Base-by-base conservation (phyloP, 2,329 filamentous ascomycete species). In the Seiridium unicorne region DNA sequence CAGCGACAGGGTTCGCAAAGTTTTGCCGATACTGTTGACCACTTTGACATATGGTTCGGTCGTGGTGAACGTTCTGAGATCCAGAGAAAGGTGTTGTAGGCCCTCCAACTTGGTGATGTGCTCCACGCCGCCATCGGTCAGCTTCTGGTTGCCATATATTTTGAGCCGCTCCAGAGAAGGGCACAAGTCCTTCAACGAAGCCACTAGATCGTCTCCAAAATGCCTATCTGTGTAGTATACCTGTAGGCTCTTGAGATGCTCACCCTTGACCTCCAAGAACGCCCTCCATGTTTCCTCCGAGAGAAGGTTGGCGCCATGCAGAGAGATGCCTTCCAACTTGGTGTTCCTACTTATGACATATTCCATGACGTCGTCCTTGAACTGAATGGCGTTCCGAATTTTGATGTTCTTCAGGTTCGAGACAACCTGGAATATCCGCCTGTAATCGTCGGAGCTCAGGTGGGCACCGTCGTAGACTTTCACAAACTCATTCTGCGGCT, bases 251-350 rank as follows among this genome's bases (percentile, higher is more conserved):
- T 87, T 84, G 10, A 97, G 80, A 31, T 82, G 74, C 7, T 77
- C 67, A 9, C 93, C 93, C 61, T 89, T 87, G 55, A 81, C 79
- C 10, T 78, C 76, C 58, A 97, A 85, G 54, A 90, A 87, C 54
- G 84, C 80, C 56, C 84, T 81, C 93, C 93, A 97, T 70, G 86
- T 87, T 3, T 83, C 79, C 62, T 95, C 88, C 8, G 89, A 88
- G 13, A 98, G 79, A 1, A 98, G 84, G 65, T 97, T 98, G 8
- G 92, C 87, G 9, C 92, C 91, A 63, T 95, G 89, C 0, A 98
- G 81, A 63, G 92, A 90, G 48, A 98, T 80, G 59, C 86, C 82
- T 61, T 87, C 84, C n/a, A 97, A 79, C 7, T 83, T 75, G 55
- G 86, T 84, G 55, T 90, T 83, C 53, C 91, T 90, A 59, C 87